Evolutionary conservation across 1,139 yeast species (phyloP).

Genomic region (Kodamaea sp.): DNA sequence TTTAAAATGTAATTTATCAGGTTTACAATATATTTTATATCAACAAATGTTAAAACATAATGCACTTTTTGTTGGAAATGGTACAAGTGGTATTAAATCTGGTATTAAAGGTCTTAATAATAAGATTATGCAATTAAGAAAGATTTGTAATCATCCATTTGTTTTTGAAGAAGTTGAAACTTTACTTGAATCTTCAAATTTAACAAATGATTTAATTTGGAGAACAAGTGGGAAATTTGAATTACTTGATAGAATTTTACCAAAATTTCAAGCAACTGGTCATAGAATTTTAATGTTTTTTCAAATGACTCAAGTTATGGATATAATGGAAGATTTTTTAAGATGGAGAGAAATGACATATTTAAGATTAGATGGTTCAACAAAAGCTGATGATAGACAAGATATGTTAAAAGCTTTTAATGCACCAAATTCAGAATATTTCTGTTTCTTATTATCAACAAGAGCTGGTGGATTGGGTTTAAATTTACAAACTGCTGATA

Average conservation of each 20-base stretch:
- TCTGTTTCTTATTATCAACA: slow-evolving; percentile 74
- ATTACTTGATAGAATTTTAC: slow-evolving; percentile 66
- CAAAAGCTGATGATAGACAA: slow-evolving; percentile 82
- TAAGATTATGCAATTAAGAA: slow-evolving; percentile 92
- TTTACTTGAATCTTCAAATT: slow-evolving; percentile 70
- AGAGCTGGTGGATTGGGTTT: slow-evolving; percentile 90
- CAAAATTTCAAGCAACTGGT: slow-evolving; percentile 70
- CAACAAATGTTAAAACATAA: slow-evolving; percentile 74
- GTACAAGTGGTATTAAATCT: slow-evolving; percentile 31
- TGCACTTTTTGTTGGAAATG: slow-evolving; percentile 46
- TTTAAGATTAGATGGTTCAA: slow-evolving; percentile 76
- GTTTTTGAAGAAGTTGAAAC: slow-evolving; percentile 94
- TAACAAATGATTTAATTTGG: slow-evolving; percentile 72
- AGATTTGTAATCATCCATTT: slow-evolving; percentile 96
- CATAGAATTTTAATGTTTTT: slow-evolving; percentile 79
- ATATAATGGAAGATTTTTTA: slow-evolving; percentile 82
- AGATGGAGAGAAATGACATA: slow-evolving; percentile 62
- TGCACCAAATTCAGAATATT: slow-evolving; percentile 68
- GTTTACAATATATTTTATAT: slow-evolving; percentile 75
- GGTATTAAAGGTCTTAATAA: slow-evolving; percentile 84
- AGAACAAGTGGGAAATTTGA: slow-evolving; percentile 78
- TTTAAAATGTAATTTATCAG: slow-evolving; percentile 89
- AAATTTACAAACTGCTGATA: slow-evolving; percentile 83
- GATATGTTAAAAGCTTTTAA: slow-evolving; percentile 64
- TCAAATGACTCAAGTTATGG: slow-evolving; percentile 89